phyloP scores from a whole-genome alignment of 2,329 filamentous ascomycete species.

The Fusarium nanum region DNA sequence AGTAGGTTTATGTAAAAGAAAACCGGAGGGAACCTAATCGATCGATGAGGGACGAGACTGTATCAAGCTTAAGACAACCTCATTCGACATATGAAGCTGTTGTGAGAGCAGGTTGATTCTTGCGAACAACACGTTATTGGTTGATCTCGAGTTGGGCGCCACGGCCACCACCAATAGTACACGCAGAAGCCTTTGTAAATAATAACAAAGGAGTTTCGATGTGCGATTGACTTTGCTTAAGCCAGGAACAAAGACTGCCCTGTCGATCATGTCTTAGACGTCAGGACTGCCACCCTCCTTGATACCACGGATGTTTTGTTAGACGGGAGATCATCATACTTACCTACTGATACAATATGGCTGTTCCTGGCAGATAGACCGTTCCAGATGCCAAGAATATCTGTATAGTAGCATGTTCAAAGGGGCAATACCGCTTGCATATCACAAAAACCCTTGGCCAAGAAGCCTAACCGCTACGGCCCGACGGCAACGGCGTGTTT shows the following conservation, averaged over 20 bases:
- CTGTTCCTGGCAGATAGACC: not conserved
- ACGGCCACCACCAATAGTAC: too few species aligned
- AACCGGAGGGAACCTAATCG: not conserved
- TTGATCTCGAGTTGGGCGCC: not conserved
- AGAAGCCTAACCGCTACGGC: slow-evolving; percentile 4
- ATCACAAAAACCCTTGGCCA: not conserved
- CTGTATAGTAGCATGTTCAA: not conserved
- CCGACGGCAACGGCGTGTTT: slow-evolving; percentile 28
- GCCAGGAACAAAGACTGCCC: not conserved
- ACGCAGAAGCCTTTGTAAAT: accelerated
- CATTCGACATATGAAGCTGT: not conserved
- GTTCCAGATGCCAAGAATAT: not conserved
- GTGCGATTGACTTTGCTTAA: not conserved
- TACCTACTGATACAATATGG: not conserved
- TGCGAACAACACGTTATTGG: not conserved
- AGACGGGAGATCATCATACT: not conserved
- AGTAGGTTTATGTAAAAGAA: accelerated
- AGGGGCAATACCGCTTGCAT: not conserved
- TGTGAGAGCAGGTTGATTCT: not conserved
- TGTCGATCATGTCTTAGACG: not conserved
- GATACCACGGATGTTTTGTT: not conserved
- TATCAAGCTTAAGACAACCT: not conserved
- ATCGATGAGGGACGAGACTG: accelerated
- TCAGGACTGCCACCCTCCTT: not conserved
- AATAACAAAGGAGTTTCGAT: not conserved